These are phyloP conservation scores for Gossypium rotundifolium DNA, from an alignment of 345 rosid genomes.

Conservation along the genomic window DNA sequence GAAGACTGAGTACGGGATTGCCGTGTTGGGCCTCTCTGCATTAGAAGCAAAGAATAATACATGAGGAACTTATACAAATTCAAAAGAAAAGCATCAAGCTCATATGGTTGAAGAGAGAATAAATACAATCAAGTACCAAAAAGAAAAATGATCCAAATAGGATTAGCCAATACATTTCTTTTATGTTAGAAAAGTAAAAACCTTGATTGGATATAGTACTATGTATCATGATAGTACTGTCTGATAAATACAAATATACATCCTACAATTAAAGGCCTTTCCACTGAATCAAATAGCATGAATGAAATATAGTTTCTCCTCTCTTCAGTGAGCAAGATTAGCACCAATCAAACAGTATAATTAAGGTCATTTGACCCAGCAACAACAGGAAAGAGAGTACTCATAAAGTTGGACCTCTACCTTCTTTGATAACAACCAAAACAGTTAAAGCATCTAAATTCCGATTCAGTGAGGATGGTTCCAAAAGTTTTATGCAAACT, in stretches of 20 bases:
- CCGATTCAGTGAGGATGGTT: background rate
- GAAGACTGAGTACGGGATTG: slow-evolving; percentile 34
- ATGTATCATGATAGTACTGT: background rate
- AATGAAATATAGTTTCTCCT: background rate
- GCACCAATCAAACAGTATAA: background rate
- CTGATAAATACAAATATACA: background rate
- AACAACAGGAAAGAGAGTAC: background rate
- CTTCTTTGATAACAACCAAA: background rate
- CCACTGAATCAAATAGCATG: background rate
- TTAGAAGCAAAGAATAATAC: slow-evolving; percentile 9
- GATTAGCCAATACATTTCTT: background rate
- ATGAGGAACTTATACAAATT: background rate
- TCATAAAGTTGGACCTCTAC: background rate
- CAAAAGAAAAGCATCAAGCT: background rate
- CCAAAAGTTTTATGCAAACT: background rate
- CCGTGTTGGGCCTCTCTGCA: slow-evolving; percentile 34
- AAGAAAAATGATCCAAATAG: background rate
- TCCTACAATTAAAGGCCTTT: background rate
- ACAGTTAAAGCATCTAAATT: background rate
- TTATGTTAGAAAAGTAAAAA: background rate
- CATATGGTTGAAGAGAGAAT: background rate
- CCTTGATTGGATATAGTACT: background rate
- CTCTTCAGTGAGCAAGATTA: background rate
- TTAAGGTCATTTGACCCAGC: background rate
- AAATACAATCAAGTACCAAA: background rate